Evolutionary conservation across 257 asterid species (phyloP), one percentile per base, ranked within the genome.

Genomic region (Verbascum thapsus): DNA sequence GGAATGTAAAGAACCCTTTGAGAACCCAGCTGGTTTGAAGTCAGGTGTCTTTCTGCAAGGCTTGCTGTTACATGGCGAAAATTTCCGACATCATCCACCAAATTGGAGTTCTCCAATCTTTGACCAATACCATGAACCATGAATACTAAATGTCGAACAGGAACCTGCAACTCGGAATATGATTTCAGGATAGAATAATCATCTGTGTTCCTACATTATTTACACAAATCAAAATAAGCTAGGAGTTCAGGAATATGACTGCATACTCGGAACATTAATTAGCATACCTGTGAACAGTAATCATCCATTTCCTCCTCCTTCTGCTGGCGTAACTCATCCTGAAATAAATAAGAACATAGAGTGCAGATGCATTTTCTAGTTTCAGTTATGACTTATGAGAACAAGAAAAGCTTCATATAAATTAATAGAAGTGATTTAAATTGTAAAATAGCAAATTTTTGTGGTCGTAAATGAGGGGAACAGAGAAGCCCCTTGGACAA

Each of bases 101-200:
- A 83, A 78, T 90, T 94, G 37, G 99, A 94, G 64, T 90, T 94
- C 78, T 90, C 97, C 83, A 94, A 73, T 70, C 99, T 87, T 78
- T 94, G 99, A 60, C 99, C 99, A 67, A 94, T 90, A 60, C 97
- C 99, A 58, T 94, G 99, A 69, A 94, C 94, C 97, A 94, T 90
- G 83, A 94, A 94, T 45, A 94, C 95, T 48, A 94, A 72, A 78
- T 94, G 99, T 23, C 81, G 83, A 70, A 94, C 99, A 70, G 99
- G 95, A 71, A 94, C 99, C 99, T 94, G 67, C 50, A 76, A n/a
- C n/a, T 48, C 58, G 76, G 64, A 38, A 72, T 19, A 16, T 16
- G 23, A 37, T 42, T 57, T 53, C 3, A 17, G 22, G 47, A 35
- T 12, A 55, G 62, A 19, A 48, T 66, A n/a, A 67, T 54, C 61